Percentiles rank a stretch among this genome's conserved stretches.
These are phyloP conservation scores for Cladosporium sp. DNA, from an alignment of 2,329 filamentous ascomycete genomes.

Conservation along the genomic window DNA sequence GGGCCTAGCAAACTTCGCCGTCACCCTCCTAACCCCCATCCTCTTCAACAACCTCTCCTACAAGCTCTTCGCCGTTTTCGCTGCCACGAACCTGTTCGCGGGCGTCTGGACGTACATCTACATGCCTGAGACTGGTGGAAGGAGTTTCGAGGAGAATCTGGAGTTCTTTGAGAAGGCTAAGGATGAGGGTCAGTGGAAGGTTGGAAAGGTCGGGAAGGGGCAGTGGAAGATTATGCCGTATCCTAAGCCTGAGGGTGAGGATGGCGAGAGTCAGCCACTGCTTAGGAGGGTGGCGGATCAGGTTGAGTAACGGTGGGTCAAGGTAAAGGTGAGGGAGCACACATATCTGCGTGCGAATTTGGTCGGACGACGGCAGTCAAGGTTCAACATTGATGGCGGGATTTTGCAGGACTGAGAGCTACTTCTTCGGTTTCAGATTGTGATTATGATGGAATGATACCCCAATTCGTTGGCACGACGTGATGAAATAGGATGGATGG, in stretches of 20 bases:
- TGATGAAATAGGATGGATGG: too few relatives aligned
- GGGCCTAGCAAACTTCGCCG: constrained; percentile 55
- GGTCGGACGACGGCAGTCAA: too few relatives aligned
- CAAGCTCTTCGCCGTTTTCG: constrained; percentile 56
- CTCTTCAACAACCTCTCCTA: constrained; percentile 58
- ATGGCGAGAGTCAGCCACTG: constrained; percentile 45
- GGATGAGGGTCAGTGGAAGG: constrained; percentile 51
- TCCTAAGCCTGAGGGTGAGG: constrained; percentile 33
- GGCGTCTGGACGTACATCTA: constrained; percentile 52
- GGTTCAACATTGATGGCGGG: neutral
- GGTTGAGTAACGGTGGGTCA: constrained; percentile 13
- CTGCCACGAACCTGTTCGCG: constrained; percentile 51
- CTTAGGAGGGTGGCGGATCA: constrained; percentile 43
- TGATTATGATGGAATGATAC: neutral
- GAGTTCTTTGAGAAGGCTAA: constrained; percentile 53
- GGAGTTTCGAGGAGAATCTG: constrained; percentile 59
- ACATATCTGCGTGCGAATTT: too few relatives aligned
- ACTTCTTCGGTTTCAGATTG: neutral
- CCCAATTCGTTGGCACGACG: too few relatives aligned
- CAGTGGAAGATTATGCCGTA: constrained; percentile 47
- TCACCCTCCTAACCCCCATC: constrained; percentile 55
- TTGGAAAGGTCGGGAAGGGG: constrained; percentile 50
- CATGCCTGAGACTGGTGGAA: constrained; percentile 52
- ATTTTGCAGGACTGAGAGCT: neutral
- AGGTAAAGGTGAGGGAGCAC: neutral